Base-by-base conservation (phyloP, 371 early-diverging fungal genomes). In the Mortierella sp. region DNA sequence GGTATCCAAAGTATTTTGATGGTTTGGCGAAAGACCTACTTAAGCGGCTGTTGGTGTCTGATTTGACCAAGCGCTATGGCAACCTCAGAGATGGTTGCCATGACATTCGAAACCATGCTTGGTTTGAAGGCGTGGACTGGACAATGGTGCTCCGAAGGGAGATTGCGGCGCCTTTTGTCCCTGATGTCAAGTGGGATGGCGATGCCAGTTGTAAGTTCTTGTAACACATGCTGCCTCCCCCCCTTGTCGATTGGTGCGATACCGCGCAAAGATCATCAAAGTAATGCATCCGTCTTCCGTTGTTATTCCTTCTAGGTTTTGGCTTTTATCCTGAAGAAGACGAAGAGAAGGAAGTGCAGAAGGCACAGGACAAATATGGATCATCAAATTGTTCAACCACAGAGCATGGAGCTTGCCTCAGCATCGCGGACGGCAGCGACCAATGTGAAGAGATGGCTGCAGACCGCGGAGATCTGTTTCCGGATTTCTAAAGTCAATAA, bases 1-100 rank as follows among this genome's bases (percentile, higher is more conserved):
- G 82, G 18, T 95, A 91, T 67, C 95, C 95, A 0, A 71, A 86
- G 2, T 88, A 90, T 76, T 87, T 95, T 67, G 94, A 95, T 67
- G 80, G 82, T n/a, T 54, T 83, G 26, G 91, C 94, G 28, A 90
- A 89, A 59, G 94, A 94, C 69, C 79, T 96, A 27, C 67, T 95
- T 61, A 89, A 90, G 63, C 81, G 84, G 31, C 71, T 95, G n/a
- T 72, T 95, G 47, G 89, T 91, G n/a, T 80, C 90, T 18, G 94
- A 94, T 82, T 80, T 89, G 39, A 90, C 90, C 7, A 89, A 90
- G 63, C 84, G 95, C 45, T 81, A 93, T 30, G 95, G 94, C 0
- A 93, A 93, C 63, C 61, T 89, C 49, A 74, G 84, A 43, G 82
- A 73, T 63, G 84, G 82, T n/a, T 82, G 68, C 71, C 83, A 80